Evolutionary conservation across 1,284 basidiomycete genomes (phyloP).

Genomic region (Gomphus bonarii): DNA sequence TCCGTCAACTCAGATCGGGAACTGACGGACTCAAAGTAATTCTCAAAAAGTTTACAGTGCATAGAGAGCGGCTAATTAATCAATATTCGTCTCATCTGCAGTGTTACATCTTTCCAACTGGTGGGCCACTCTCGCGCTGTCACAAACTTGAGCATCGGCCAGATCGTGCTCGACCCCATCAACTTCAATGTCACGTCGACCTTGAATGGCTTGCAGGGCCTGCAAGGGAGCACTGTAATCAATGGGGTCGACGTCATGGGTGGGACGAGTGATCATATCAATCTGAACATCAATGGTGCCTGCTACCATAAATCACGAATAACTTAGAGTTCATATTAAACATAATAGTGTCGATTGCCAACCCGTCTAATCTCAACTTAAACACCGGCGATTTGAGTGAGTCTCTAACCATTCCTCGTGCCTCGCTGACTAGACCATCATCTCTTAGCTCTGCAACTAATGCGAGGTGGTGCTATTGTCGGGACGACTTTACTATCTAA

Average conservation of each 20-base stretch:
- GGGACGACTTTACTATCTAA: constrained; percentile 54
- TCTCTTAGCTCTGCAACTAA: constrained; percentile 41
- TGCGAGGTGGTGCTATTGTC: constrained; percentile 37
- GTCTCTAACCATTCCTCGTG: constrained; percentile 22
- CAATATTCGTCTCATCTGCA: background rate
- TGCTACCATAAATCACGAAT: background rate
- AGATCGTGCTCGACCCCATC: constrained; percentile 63
- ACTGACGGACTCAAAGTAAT: constrained; percentile 35
- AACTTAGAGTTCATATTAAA: constrained; percentile 1
- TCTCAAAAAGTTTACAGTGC: constrained; percentile 5
- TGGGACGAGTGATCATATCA: constrained; percentile 52
- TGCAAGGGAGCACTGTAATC: constrained; percentile 50
- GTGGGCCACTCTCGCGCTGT: constrained; percentile 56
- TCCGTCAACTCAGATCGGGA: constrained; percentile 31
- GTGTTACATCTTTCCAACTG: constrained; percentile 41
- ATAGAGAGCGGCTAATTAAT: background rate
- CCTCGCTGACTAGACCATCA: constrained; percentile 4
- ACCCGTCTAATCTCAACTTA: constrained; percentile 64
- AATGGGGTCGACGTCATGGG: constrained; percentile 59
- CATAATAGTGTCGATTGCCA: constrained; percentile 48
- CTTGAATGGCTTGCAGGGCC: constrained; percentile 52
- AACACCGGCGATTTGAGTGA: constrained; percentile 48
- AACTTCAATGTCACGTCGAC: constrained; percentile 65
- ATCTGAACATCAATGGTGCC: constrained; percentile 46
- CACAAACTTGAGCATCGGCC: constrained; percentile 58